Conservation (phyloP, 345 rosid species). For the Eutrema yunnanense region DNA sequence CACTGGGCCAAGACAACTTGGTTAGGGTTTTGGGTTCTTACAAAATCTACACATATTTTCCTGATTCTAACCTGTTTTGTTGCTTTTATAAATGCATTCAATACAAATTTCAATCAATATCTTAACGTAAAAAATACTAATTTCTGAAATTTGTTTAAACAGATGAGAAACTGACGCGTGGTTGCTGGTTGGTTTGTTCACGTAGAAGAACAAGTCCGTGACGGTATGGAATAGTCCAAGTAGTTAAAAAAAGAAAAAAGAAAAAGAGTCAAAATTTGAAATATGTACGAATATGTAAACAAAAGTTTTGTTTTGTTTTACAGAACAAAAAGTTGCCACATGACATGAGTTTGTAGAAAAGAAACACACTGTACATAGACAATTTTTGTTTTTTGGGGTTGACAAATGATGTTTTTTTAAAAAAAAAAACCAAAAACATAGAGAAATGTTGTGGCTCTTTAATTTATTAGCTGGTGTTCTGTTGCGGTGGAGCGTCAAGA, state of each 20-base stretch:
- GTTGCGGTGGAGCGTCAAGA: conserved; percentile 35
- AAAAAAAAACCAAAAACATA: background rate
- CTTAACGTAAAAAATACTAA: background rate
- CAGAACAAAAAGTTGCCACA: conserved; percentile 3
- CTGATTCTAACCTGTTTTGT: conserved; percentile 2
- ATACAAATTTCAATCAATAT: background rate
- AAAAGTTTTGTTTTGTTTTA: background rate
- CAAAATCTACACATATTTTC: background rate
- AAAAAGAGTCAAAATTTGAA: background rate
- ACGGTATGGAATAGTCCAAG: background rate
- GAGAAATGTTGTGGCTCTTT: background rate
- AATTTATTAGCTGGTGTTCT: conserved; percentile 8
- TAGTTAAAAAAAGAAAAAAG: background rate
- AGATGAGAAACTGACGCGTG: background rate
- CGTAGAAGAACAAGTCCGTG: conserved; percentile 1
- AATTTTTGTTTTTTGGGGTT: too few relatives aligned
- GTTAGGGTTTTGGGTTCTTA: background rate
- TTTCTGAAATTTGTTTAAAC: background rate
- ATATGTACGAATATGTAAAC: conserved; percentile 14
- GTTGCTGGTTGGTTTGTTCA: background rate
- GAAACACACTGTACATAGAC: conserved; percentile 17
- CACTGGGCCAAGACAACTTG: too few relatives aligned
- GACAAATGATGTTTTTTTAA: too few relatives aligned
- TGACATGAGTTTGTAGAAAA: conserved; percentile 12
- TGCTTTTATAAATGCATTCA: background rate